Evolutionary conservation across 2,329 filamentous ascomycete species (phyloP).

Genomic region (Apiospora saccharicola): DNA sequence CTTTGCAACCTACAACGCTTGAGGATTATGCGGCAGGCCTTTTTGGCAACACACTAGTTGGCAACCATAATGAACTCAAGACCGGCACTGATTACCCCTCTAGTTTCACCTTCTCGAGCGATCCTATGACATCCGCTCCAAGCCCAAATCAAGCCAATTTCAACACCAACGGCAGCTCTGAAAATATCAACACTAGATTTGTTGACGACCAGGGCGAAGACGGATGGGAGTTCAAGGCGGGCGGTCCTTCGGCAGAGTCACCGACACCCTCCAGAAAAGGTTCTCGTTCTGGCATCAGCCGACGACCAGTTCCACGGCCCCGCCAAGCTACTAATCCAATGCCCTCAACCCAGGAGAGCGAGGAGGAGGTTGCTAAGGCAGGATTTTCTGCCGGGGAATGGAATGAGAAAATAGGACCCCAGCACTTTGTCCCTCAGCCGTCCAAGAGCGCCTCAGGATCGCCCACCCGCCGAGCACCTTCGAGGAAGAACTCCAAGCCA

Average conservation of each 20-base stretch:
- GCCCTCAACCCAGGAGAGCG: constrained; percentile 33
- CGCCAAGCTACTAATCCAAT: constrained; percentile 32
- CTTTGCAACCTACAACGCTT: neutral
- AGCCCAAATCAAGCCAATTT: constrained; percentile 45
- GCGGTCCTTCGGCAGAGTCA: constrained; percentile 42
- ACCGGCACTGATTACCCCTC: constrained; percentile 43
- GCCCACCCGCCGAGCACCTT: constrained; percentile 47
- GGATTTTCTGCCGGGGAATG: constrained; percentile 62
- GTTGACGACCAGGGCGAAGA: constrained; percentile 55
- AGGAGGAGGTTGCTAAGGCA: constrained; percentile 37
- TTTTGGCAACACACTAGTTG: neutral
- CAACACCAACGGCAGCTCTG: constrained; percentile 56
- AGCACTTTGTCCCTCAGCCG: constrained; percentile 60
- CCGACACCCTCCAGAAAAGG: constrained; percentile 44
- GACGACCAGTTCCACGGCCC: constrained; percentile 35
- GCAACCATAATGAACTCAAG: constrained; percentile 28
- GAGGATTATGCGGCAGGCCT: neutral
- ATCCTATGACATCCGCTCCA: constrained; percentile 54
- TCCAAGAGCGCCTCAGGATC: constrained; percentile 49
- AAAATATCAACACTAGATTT: constrained; percentile 70
- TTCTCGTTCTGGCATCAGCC: constrained; percentile 49
- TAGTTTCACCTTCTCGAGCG: constrained; percentile 56
- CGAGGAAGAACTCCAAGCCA: constrained; percentile 64
- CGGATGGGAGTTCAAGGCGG: constrained; percentile 61
- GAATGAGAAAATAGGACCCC: constrained; percentile 60